phyloP scores from a whole-genome alignment of 345 rosid species.

The Citrus medica region DNA sequence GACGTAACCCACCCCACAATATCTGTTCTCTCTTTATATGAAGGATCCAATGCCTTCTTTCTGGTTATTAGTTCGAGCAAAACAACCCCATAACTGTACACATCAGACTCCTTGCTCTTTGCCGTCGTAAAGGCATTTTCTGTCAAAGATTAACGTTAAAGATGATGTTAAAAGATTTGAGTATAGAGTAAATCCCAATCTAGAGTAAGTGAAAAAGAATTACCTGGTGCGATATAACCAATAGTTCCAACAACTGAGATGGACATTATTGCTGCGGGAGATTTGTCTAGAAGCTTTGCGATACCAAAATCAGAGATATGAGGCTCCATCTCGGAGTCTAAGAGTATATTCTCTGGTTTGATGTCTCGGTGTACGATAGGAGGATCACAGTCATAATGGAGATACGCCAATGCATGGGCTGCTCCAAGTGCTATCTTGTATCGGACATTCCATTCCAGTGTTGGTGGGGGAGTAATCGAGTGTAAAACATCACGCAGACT shows the following conservation, averaged over 20 bases:
- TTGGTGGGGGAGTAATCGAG: conserved; percentile 17
- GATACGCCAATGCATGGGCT: conserved; percentile 78
- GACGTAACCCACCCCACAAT: conserved; percentile 52
- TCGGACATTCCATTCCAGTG: conserved; percentile 59
- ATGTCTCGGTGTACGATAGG: conserved; percentile 75
- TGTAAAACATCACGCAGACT: conserved; percentile 69
- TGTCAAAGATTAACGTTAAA: conserved; percentile 15
- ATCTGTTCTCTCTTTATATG: conserved; percentile 29
- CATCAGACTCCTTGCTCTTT: conserved; percentile 61
- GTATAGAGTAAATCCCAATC: neutral
- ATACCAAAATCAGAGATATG: conserved; percentile 83
- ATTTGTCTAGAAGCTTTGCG: conserved; percentile 59
- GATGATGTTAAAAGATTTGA: neutral
- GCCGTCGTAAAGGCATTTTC: conserved; percentile 55
- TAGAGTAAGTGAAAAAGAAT: neutral
- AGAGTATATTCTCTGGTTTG: conserved; percentile 74
- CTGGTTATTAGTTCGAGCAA: conserved; percentile 59
- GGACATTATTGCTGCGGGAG: conserved; percentile 40
- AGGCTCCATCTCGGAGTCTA: conserved; percentile 71
- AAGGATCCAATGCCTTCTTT: conserved; percentile 47
- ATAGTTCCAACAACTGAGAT: conserved; percentile 54
- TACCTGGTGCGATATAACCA: conserved; percentile 89
- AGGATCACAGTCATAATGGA: conserved; percentile 75
- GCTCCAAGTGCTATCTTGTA: conserved; percentile 58
- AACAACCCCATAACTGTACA: conserved; percentile 70